These are phyloP conservation scores for Whalleya microplaca DNA, from an alignment of 2,329 filamentous ascomycete species.

Conservation along the genomic window DNA sequence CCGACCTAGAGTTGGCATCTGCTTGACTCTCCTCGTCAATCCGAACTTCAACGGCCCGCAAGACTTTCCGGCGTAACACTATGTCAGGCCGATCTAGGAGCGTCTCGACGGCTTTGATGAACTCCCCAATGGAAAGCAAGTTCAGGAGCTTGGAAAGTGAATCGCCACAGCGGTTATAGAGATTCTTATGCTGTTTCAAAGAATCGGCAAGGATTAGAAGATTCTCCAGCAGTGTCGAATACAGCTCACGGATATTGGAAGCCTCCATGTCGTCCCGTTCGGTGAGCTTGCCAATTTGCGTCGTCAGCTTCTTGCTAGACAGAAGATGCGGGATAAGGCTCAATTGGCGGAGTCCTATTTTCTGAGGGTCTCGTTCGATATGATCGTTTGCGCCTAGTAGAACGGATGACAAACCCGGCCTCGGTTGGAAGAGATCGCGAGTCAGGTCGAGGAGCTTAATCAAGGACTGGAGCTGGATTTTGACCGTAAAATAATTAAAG, in stretches of 20 bases:
- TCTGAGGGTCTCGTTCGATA: constrained; percentile 51
- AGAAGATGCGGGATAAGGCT: constrained; percentile 61
- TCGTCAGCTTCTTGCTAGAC: constrained; percentile 59
- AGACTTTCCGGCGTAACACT: constrained; percentile 76
- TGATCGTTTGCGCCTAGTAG: constrained; percentile 65
- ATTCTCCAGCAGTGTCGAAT: constrained; percentile 69
- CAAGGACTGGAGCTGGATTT: constrained; percentile 77
- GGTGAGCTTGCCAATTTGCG: constrained; percentile 59
- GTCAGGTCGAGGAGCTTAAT: constrained; percentile 77
- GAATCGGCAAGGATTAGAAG: constrained; percentile 68
- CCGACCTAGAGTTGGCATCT: constrained; percentile 68
- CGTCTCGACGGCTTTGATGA: constrained; percentile 84
- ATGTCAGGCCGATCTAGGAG: constrained; percentile 77
- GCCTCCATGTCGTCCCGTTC: constrained; percentile 67
- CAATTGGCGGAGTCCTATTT: constrained; percentile 58
- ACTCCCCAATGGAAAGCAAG: constrained; percentile 83
- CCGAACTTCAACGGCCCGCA: constrained; percentile 78
- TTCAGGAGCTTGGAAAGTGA: constrained; percentile 80
- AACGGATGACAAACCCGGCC: constrained; percentile 72
- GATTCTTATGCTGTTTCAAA: constrained; percentile 57
- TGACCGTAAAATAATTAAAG: constrained; percentile 71
- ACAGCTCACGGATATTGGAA: constrained; percentile 69
- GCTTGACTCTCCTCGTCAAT: constrained; percentile 74
- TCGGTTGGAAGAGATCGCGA: constrained; percentile 74
- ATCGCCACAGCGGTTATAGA: constrained; percentile 66